A percentile compares a stretch with the other conserved stretches of the same genome.
Evolutionary conservation across 257 asterid species (phyloP).

Genomic region (Solanum chiquidenum): DNA sequence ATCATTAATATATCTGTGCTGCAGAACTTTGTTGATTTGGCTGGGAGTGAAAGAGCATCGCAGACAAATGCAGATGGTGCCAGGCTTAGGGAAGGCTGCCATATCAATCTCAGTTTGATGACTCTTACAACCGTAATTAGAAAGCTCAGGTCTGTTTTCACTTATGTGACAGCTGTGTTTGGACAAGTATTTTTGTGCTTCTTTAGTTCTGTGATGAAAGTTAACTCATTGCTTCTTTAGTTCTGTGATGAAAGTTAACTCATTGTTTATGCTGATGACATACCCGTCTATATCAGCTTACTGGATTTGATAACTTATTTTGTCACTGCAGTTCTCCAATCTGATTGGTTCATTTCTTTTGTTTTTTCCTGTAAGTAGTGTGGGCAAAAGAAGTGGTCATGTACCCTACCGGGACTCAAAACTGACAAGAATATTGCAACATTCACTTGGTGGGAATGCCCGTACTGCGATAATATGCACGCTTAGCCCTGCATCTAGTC

Average conservation of each 20-base stretch:
- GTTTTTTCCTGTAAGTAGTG: conserved; percentile 29
- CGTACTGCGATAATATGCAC: conserved; percentile 98
- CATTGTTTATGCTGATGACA: not conserved
- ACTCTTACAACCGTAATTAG: conserved; percentile 90
- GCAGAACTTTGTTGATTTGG: conserved; percentile 93
- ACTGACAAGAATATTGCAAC: conserved; percentile 95
- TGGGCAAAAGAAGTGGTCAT: conserved; percentile 90
- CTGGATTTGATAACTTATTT: not conserved
- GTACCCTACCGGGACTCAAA: conserved; percentile 89
- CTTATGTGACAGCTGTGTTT: not conserved
- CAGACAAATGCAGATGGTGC: conserved; percentile 94
- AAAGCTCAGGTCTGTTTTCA: conserved; percentile 56
- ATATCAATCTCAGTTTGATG: conserved; percentile 93
- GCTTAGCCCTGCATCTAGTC: conserved; percentile 87
- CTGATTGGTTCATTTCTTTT: not conserved
- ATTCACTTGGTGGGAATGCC: conserved; percentile 96
- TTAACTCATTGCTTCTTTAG: not conserved
- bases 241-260: not conserved
- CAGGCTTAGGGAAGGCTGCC: conserved; percentile 96
- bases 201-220: not conserved
- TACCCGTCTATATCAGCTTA: not conserved
- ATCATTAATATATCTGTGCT: not conserved
- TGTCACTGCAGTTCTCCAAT: not conserved
- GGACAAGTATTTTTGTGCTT: not conserved
- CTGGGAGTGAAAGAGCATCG: conserved; percentile 92